Base-by-base conservation (phyloP, 2,329 filamentous ascomycete species). In the Ophiostoma triangulosporum region DNA sequence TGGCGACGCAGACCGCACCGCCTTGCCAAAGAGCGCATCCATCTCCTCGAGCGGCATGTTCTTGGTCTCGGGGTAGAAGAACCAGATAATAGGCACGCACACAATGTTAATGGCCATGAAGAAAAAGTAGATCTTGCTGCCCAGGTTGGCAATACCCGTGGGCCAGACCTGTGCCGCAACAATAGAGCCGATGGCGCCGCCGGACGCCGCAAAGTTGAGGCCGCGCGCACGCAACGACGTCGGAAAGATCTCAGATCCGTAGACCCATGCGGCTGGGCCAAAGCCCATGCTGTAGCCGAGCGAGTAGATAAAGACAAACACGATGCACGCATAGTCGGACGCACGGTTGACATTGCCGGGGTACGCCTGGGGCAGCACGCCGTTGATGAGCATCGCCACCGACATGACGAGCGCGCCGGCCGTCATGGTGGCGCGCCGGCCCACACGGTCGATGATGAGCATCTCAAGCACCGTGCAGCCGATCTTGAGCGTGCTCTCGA, bases 241-340 rank as follows among this genome's bases (percentile, higher is more conserved):
- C 2, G 76, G 76, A 60, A 81, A 80, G 57, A 80, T 80, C 70
- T 81, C 77, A 0, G 75, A 71, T n/a, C 74, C 74, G 56, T 80
- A 80, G 0, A 80, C 74, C 77, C 77, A 81, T 0, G 75, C 69
- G 1, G 75, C 72, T 0, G 77, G 75, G 0, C 77, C 77, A 43
- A 80, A 77, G 0, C 77, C 75, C 57, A 80, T 67, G 50, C 73
- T 77, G 60, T 77, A 80, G 0, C 77, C 77, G 50, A 80, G 68
- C 7, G 76, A 74, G 61, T 78, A 81, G 43, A 80, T 64, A 60
- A 80, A 80, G 38, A 80, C 74, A 60, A 78, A 79, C 11, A 73
- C 65, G 22, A 79, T 70, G 59, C 76, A 78, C 4, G 68, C 62
- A 45, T 73, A 69, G 61, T 80, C 74, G 0, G 76, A 68, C 0